phyloP scores from a whole-genome alignment of 176 grass and related monocot genomes.

The Oryza officinalis region DNA sequence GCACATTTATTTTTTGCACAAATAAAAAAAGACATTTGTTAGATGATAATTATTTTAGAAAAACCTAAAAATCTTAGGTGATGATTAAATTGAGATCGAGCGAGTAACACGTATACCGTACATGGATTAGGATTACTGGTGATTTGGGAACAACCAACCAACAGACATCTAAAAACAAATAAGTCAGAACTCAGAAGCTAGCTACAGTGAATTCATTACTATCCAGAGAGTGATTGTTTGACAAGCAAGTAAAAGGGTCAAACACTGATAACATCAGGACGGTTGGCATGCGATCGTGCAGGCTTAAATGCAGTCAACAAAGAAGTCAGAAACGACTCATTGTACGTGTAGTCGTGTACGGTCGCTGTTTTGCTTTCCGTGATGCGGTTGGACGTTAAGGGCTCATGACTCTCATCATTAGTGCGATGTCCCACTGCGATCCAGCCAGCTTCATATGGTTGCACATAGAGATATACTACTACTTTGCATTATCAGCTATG shows the following conservation, averaged over 20 bases:
- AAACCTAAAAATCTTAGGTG: too few species aligned
- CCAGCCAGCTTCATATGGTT: too few species aligned
- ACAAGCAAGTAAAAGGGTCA: constrained; percentile 23
- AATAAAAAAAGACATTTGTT: too few species aligned
- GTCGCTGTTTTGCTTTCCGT: constrained; percentile 1
- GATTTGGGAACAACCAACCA: not conserved
- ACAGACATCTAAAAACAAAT: too few species aligned
- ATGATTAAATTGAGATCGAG: too few species aligned
- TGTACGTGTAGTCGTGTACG: not conserved
- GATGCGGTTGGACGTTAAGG: constrained; percentile 22
- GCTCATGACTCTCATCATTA: constrained; percentile 30
- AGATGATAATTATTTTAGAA: too few species aligned
- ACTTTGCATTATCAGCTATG: too few species aligned
- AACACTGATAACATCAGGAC: not conserved
- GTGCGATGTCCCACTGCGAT: too few species aligned
- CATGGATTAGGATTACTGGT: not conserved
- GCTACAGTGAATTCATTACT: not conserved
- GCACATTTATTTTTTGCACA: too few species aligned
- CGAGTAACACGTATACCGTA: too few species aligned
- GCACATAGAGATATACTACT: too few species aligned
- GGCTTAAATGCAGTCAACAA: not conserved
- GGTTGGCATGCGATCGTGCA: not conserved
- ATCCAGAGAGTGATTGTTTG: not conserved
- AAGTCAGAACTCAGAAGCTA: not conserved
- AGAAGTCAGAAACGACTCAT: not conserved